Conservation (phyloP, 306 rosid genomes). For the Cucurbita moschata region DNA sequence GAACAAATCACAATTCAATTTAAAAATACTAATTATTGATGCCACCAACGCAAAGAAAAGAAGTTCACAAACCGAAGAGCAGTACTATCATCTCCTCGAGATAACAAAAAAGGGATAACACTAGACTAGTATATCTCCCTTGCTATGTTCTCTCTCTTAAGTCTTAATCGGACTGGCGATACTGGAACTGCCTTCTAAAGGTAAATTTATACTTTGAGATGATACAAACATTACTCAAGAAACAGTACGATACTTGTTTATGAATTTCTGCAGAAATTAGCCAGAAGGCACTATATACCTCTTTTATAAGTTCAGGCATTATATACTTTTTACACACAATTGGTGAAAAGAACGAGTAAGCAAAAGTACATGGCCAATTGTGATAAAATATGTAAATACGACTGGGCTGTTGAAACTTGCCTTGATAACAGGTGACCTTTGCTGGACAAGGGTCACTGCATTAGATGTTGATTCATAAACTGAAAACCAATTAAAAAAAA, state of each 20-base stretch:
- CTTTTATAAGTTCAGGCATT: background rate
- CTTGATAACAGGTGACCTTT: slow-evolving; percentile 78
- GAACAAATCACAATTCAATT: slow-evolving; percentile 7
- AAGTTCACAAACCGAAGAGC: background rate
- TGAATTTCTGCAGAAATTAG: background rate
- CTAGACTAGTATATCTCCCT: background rate
- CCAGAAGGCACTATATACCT: background rate
- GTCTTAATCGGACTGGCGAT: background rate
- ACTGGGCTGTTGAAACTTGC: slow-evolving; percentile 8
- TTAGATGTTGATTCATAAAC: slow-evolving; percentile 63
- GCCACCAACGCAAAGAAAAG: slow-evolving; percentile 1
- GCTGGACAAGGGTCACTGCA: slow-evolving; percentile 53
- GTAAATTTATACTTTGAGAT: background rate
- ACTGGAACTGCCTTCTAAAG: background rate
- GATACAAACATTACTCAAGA: background rate
- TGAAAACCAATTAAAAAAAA: slow-evolving; percentile 15
- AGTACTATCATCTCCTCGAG: background rate
- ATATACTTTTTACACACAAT: background rate
- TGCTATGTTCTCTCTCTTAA: background rate
- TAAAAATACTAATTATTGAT: background rate
- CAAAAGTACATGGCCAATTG: background rate
- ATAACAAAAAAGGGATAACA: background rate
- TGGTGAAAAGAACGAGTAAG: background rate
- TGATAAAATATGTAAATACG: background rate
- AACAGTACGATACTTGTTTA: background rate